Evolutionary conservation across 305 asterid species (phyloP).

Genomic region (Fraxinus baroniana): DNA sequence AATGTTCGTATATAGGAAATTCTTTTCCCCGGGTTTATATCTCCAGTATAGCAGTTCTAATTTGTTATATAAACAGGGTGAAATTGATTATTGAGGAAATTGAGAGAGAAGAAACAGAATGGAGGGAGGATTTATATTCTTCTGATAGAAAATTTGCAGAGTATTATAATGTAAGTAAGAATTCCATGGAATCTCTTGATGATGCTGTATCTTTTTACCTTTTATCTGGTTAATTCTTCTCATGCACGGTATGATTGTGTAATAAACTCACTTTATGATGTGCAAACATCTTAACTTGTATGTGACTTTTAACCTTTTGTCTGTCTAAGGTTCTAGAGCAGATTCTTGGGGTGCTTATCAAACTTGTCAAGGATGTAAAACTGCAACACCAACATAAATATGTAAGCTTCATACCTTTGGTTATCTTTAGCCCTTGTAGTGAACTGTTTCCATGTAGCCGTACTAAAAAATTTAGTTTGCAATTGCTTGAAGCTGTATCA

Average conservation of each 20-base stretch:
- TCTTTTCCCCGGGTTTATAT: not conserved
- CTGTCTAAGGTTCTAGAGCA: conserved; percentile 81
- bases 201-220: conserved; percentile 12
- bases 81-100: conserved; percentile 87
- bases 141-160: conserved; percentile 84
- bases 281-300: not conserved
- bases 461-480: conserved; percentile 6
- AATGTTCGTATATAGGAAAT: not conserved
- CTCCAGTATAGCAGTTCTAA: conserved; percentile 22
- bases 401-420: conserved; percentile 48
- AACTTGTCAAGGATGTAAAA: conserved; percentile 93
- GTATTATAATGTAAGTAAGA: conserved; percentile 62
- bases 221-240: conserved; percentile 19
- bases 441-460: not conserved
- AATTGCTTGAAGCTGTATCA: conserved; percentile 13
- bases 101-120: conserved; percentile 88
- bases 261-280: not conserved
- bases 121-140: conserved; percentile 88
- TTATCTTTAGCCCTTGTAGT: conserved; percentile 5
- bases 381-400: conserved; percentile 89
- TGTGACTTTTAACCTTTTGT: conserved; percentile 25
- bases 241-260: not conserved
- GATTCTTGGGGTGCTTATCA: conserved; percentile 90
- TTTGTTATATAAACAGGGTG: conserved; percentile 39
- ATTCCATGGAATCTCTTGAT: conserved; percentile 10